phyloP scores from a whole-genome alignment of 1,284 basidiomycete genomes.

The Prillingera fragicola region DNA sequence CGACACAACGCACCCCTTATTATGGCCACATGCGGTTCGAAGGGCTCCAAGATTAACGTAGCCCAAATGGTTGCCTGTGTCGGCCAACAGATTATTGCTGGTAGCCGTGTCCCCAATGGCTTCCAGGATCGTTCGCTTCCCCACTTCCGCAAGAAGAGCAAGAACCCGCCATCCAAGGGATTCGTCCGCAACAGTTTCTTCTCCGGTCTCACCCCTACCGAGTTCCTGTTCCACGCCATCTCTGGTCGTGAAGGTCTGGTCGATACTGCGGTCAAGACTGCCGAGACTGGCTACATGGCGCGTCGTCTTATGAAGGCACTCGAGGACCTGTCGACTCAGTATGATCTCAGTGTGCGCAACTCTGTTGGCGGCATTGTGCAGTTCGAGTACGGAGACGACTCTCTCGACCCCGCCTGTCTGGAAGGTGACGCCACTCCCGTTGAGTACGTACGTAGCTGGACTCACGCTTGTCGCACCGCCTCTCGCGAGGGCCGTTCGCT shows the following conservation, averaged over 20 bases:
- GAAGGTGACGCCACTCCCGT: slow-evolving; percentile 93
- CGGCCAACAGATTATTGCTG: slow-evolving; percentile 97
- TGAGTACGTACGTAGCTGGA: slow-evolving; percentile 82
- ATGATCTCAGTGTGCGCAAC: slow-evolving; percentile 95
- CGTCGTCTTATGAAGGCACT: slow-evolving; percentile 98
- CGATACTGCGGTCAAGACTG: slow-evolving; percentile 99
- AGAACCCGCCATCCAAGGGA: slow-evolving; percentile 94
- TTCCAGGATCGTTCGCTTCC: slow-evolving; percentile 98
- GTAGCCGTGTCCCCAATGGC: slow-evolving; percentile 96
- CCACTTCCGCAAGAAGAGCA: slow-evolving; percentile 96
- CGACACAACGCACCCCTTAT: slow-evolving; percentile 94
- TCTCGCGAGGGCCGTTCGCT: slow-evolving; percentile 60
- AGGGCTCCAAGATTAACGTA: slow-evolving; percentile 98
- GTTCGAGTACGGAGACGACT: slow-evolving; percentile 96
- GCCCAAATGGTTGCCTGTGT: slow-evolving; percentile 99
- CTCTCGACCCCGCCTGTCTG: slow-evolving; percentile 90
- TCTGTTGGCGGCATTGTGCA: slow-evolving; percentile 96
- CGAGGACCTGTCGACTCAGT: slow-evolving; percentile 94
- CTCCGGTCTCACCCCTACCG: slow-evolving; percentile 86
- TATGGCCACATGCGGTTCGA: slow-evolving; percentile 99
- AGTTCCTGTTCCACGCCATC: slow-evolving; percentile 98
- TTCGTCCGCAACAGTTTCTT: slow-evolving; percentile 98
- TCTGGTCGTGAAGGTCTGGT: slow-evolving; percentile 98
- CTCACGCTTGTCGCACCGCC: slow-evolving; percentile 71
- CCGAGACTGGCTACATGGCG: slow-evolving; percentile 99